Evolutionary conservation across 257 asterid species (phyloP).

Genomic region (Solanum virginianum): DNA sequence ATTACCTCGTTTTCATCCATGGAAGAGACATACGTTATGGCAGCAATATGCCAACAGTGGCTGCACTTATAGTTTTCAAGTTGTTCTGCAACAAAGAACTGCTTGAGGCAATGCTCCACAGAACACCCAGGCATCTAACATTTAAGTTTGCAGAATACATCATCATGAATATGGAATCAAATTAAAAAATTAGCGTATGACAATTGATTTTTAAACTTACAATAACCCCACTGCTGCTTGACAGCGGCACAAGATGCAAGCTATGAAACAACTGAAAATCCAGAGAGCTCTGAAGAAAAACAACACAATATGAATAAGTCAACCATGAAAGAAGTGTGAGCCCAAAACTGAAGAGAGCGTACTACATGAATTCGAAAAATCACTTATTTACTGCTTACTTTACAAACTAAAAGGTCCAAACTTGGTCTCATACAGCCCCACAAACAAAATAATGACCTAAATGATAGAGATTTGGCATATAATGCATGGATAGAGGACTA

Average conservation of each 20-base stretch:
- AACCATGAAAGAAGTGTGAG: not conserved
- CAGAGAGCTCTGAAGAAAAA: constrained; percentile 52
- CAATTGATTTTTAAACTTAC: constrained; percentile 31
- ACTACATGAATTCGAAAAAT: not conserved
- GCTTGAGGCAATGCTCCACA: constrained; percentile 62
- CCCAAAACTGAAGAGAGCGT: not conserved
- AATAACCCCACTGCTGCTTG: constrained; percentile 28
- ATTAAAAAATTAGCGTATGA: not conserved
- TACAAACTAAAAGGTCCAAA: not conserved
- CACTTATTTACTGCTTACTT: not conserved
- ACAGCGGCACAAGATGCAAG: constrained; percentile 60
- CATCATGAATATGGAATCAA: constrained; percentile 3
- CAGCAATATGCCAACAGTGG: constrained; percentile 91
- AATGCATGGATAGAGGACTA: not conserved
- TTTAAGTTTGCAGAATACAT: constrained; percentile 1
- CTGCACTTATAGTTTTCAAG: constrained; percentile 66
- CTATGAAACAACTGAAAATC: constrained; percentile 76
- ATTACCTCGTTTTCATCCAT: constrained; percentile 43
- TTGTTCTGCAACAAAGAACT: constrained; percentile 56
- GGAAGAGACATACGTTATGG: constrained; percentile 39
- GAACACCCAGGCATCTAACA: constrained; percentile 60
- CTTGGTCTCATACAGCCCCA: not conserved
- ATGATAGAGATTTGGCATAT: not conserved
- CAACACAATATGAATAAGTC: not conserved
- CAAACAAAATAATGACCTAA: not conserved